Percentiles rank a stretch among this genome's conserved stretches.
phyloP scores from a whole-genome alignment of 2,329 filamentous ascomycete genomes.

The Sporothrix dimorphospora region DNA sequence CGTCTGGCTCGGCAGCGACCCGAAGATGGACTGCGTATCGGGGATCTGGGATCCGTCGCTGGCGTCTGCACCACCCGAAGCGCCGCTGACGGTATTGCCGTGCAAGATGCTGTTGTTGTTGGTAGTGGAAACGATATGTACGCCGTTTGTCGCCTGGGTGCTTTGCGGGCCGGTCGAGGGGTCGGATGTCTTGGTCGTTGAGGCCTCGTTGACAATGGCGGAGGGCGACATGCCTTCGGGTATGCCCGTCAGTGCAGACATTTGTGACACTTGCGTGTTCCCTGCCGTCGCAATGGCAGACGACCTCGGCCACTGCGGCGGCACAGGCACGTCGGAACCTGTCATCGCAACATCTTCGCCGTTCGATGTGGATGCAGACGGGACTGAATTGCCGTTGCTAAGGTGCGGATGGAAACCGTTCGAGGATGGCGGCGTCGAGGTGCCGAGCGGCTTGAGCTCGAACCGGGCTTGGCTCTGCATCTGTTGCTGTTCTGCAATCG shows the following conservation, averaged over 20 bases:
- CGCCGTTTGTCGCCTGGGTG: constrained; percentile 73
- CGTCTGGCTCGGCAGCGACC: constrained; percentile 45
- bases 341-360: constrained; percentile 67
- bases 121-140: constrained; percentile 43
- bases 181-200: constrained; percentile 87
- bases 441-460: constrained; percentile 49
- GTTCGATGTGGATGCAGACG: constrained; percentile 42
- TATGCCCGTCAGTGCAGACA: constrained; percentile 61
- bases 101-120: neutral
- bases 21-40: constrained; percentile 54
- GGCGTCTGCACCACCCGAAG: constrained; percentile 36
- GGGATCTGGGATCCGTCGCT: constrained; percentile 52
- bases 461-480: constrained; percentile 48
- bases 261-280: constrained; percentile 66
- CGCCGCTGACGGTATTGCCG: neutral
- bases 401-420: constrained; percentile 58
- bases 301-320: constrained; percentile 46
- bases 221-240: constrained; percentile 62
- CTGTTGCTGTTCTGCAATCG: constrained; percentile 43
- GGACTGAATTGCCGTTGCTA: constrained; percentile 61
- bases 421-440: constrained; percentile 40
- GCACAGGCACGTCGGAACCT: constrained; percentile 51
- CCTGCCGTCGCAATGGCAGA: constrained; percentile 44
- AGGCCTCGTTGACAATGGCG: constrained; percentile 77
- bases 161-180: constrained; percentile 67